Conservation (phyloP, 441 rosid species). For the Daphne laureola region DNA sequence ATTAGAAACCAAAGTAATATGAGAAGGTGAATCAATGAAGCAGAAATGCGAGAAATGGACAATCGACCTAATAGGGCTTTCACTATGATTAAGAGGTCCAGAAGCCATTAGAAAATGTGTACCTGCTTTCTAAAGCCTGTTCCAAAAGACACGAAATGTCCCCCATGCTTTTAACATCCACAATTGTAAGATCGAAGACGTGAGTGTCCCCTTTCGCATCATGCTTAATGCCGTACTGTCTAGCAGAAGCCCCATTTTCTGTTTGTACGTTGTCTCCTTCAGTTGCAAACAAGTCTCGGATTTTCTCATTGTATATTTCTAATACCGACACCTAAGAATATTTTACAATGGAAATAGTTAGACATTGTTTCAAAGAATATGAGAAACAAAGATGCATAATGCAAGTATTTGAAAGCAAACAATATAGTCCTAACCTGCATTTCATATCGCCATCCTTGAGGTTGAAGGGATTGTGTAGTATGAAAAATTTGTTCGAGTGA, state of each 20-base stretch:
- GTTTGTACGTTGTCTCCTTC: slow-evolving; percentile 21
- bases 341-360: slow-evolving; percentile 8
- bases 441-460: slow-evolving; percentile 93
- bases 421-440: slow-evolving; percentile 51
- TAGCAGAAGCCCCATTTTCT: slow-evolving; percentile 39
- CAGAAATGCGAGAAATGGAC: no score
- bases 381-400: not conserved
- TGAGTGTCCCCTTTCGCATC: slow-evolving; percentile 74
- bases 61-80: no score
- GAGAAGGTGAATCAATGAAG: no score
- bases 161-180: slow-evolving; percentile 72
- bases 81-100: no score
- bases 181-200: slow-evolving; percentile 78
- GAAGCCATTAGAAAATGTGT: not conserved
- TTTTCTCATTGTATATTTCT: slow-evolving; percentile 90
- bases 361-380: not conserved
- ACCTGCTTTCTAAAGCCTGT: slow-evolving; percentile 96
- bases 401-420: not conserved
- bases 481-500: slow-evolving; percentile 87
- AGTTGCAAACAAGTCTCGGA: slow-evolving; percentile 72
- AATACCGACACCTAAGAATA: slow-evolving; percentile 73
- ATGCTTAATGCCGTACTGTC: slow-evolving; percentile 79
- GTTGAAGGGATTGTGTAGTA: slow-evolving; percentile 60
- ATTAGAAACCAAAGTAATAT: not conserved
- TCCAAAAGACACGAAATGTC: slow-evolving; percentile 74